A percentile compares a stretch with the other conserved stretches of the same genome.
Conservation (phyloP, 495 filamentous ascomycete species). For the Penicillium egyptiacum region DNA sequence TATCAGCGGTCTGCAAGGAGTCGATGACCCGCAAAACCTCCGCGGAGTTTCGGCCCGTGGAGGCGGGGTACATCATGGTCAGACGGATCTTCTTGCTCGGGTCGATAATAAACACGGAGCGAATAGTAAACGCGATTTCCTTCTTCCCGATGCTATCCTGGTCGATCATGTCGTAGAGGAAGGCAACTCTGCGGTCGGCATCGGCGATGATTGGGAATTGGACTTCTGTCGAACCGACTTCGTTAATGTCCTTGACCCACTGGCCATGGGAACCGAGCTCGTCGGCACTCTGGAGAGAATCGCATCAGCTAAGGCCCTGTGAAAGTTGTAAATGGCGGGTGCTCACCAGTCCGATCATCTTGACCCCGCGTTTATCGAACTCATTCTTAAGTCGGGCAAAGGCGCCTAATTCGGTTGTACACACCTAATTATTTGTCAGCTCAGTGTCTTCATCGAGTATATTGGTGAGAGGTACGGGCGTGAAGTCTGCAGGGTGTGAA, state of each 20-base stretch:
- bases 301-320: slow-evolving; percentile 56
- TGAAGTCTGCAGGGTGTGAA: slow-evolving; percentile 70
- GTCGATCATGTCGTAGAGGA: slow-evolving; percentile 92
- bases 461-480: slow-evolving; percentile 45
- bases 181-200: slow-evolving; percentile 90
- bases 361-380: slow-evolving; percentile 61
- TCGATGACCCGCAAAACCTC: slow-evolving; percentile 95
- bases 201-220: slow-evolving; percentile 96
- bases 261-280: slow-evolving; percentile 55
- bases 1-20: slow-evolving; percentile 95
- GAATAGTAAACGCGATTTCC: slow-evolving; percentile 97
- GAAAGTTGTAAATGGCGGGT: slow-evolving; percentile 51
- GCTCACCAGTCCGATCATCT: slow-evolving; percentile 63
- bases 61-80: slow-evolving; percentile 95
- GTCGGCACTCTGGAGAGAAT: slow-evolving; percentile 39
- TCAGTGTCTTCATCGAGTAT: neutral
- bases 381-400: slow-evolving; percentile 63
- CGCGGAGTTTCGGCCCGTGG: slow-evolving; percentile 93
- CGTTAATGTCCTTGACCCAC: slow-evolving; percentile 97
- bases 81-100: slow-evolving; percentile 97
- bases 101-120: slow-evolving; percentile 98
- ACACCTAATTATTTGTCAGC: slow-evolving; percentile 21
- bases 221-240: slow-evolving; percentile 79
- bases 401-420: slow-evolving; percentile 68
- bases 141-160: slow-evolving; percentile 92